phyloP scores from a whole-genome alignment of 345 rosid genomes.

The Eucalyptus regnans region DNA sequence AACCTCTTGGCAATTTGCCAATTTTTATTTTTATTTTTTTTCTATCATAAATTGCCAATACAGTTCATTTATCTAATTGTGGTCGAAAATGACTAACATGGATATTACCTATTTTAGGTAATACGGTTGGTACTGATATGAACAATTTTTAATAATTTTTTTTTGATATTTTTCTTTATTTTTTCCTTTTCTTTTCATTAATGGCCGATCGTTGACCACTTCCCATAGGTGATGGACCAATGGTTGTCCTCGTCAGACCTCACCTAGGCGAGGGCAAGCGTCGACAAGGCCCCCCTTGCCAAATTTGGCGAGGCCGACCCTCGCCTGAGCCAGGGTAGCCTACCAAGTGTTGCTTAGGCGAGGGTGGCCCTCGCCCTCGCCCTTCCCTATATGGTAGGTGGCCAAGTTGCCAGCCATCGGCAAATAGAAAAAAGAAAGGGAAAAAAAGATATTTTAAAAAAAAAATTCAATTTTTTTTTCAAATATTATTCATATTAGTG shows the following conservation, averaged over 20 bases:
- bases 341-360: background rate
- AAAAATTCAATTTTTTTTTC: too few species aligned
- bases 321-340: rapidly evolving
- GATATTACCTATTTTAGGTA: rapidly evolving
- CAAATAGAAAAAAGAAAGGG: background rate
- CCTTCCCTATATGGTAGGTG: background rate
- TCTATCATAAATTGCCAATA: too few species aligned
- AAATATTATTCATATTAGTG: too few species aligned
- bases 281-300: background rate
- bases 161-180: too few species aligned
- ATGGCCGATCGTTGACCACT: background rate
- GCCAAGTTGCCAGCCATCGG: rapidly evolving
- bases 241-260: background rate
- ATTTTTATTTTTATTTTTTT: too few species aligned
- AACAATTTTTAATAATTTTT: too few species aligned
- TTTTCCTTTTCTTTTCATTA: background rate
- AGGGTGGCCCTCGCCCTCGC: background rate
- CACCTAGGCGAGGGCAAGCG: background rate
- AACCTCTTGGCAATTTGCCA: too few species aligned
- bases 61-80: too few species aligned
- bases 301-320: background rate
- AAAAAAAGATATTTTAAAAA: too few species aligned
- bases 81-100: rapidly evolving
- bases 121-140: rapidly evolving
- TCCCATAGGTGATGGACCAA: background rate